Evolutionary conservation across 2,329 filamentous ascomycete genomes (phyloP).

Genomic region (Sporothrix pseudoabietina): DNA sequence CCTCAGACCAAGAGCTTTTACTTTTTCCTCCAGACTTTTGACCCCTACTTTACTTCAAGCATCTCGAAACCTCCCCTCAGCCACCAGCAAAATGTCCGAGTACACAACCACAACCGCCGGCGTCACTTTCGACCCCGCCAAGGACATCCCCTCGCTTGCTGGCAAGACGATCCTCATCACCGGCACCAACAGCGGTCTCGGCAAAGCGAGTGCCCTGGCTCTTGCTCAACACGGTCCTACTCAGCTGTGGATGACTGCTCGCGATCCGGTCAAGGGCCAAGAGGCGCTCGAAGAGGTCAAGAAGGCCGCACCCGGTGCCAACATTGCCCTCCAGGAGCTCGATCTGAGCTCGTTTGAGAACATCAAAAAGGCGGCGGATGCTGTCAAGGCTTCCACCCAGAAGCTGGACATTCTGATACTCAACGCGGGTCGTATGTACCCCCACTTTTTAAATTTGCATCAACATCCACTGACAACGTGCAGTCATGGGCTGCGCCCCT

Average conservation of each 20-base stretch:
- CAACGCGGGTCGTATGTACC: constrained; percentile 45
- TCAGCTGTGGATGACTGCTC: constrained; percentile 41
- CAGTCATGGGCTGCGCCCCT: constrained; percentile 45
- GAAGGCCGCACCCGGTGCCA: constrained; percentile 33
- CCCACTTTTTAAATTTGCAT: too few species aligned
- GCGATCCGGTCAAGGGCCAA: constrained; percentile 43
- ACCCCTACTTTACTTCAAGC: background rate
- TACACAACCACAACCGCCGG: background rate
- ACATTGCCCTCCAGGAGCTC: constrained; percentile 44
- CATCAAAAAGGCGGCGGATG: constrained; percentile 46
- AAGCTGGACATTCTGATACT: constrained; percentile 50
- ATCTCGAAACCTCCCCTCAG: background rate
- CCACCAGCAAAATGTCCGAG: background rate
- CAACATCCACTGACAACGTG: background rate
- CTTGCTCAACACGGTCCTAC: constrained; percentile 45
- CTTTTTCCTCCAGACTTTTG: background rate
- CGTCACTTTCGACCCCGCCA: constrained; percentile 39
- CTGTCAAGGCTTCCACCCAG: constrained; percentile 41
- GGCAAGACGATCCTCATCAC: constrained; percentile 52
- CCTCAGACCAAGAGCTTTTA: background rate
- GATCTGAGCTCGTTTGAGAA: constrained; percentile 51
- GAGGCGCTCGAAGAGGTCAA: constrained; percentile 46
- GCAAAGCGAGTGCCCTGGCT: constrained; percentile 48
- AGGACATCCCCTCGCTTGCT: constrained; percentile 45
- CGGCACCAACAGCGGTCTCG: constrained; percentile 53